Evolutionary conservation across 306 rosid species (phyloP).

Genomic region (Alnus rubra): DNA sequence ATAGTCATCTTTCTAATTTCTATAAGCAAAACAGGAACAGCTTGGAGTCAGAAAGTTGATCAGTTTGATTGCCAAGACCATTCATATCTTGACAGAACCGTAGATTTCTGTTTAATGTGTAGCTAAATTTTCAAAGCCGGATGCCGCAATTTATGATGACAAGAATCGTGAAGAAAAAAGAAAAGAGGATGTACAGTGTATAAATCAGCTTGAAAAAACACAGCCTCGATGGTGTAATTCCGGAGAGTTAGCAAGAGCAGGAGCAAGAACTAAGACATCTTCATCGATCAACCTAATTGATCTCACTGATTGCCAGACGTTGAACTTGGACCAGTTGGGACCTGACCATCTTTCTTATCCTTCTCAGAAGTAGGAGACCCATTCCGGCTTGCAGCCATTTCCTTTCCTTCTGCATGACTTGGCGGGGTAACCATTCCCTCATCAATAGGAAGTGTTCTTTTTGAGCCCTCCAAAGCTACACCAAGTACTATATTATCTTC

Average conservation of each 20-base stretch:
- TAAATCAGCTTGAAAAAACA: constrained; percentile 22
- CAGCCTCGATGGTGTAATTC: constrained; percentile 29
- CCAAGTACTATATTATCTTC: constrained; percentile 92
- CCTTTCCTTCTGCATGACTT: constrained; percentile 45
- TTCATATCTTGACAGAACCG: not conserved
- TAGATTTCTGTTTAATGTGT: constrained; percentile 14
- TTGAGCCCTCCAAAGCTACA: constrained; percentile 91
- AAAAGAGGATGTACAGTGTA: constrained; percentile 22
- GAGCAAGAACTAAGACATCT: constrained; percentile 12
- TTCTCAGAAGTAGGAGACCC: constrained; percentile 44
- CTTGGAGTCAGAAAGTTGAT: not conserved
- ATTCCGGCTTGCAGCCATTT: constrained; percentile 55
- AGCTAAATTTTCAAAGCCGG: not conserved
- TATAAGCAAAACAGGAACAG: not conserved
- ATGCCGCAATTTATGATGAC: not conserved
- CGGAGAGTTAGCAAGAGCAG: constrained; percentile 12
- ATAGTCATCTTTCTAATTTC: not conserved
- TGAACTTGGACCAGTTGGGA: constrained; percentile 41
- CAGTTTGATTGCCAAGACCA: not conserved
- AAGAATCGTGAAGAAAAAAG: not conserved
- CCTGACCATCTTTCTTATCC: constrained; percentile 57
- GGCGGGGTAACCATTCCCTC: constrained; percentile 45
- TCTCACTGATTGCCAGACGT: constrained; percentile 36
- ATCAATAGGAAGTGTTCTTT: constrained; percentile 91
- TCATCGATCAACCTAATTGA: constrained; percentile 17